phyloP scores from a whole-genome alignment of 176 grass and related monocot genomes.

The Zoysia pacifica region DNA sequence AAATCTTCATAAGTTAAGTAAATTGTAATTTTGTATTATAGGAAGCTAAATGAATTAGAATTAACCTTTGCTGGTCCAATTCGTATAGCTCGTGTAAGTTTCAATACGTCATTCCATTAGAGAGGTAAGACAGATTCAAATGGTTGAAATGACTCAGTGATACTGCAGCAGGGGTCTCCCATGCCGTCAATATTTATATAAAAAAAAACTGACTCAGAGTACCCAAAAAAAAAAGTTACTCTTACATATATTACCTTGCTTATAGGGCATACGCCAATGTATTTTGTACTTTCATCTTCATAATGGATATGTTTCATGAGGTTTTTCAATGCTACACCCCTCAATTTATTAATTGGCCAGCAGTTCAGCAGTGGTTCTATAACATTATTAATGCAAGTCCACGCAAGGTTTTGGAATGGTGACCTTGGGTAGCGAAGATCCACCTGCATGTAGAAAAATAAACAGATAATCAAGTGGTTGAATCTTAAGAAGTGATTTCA shows the following conservation, averaged over 20 bases:
- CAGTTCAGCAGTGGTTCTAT: slow-evolving; percentile 58
- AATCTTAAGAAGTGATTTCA: background rate
- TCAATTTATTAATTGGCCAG: slow-evolving; percentile 61
- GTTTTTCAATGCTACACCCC: slow-evolving; percentile 50
- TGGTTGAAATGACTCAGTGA: background rate
- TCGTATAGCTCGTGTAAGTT: background rate
- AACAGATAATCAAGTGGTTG: background rate
- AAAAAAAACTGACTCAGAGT: too few species aligned
- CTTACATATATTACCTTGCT: slow-evolving; percentile 48
- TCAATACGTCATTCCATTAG: background rate
- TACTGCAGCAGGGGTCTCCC: too few species aligned
- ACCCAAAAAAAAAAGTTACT: background rate
- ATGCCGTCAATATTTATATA: too few species aligned
- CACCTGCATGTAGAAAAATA: slow-evolving; percentile 45
- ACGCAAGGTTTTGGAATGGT: slow-evolving; percentile 54
- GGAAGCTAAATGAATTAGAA: background rate
- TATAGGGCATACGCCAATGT: slow-evolving; percentile 58
- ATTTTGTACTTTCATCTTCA: slow-evolving; percentile 66
- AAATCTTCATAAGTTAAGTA: too few species aligned
- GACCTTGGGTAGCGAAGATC: slow-evolving; percentile 67
- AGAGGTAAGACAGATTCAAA: background rate
- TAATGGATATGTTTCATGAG: slow-evolving; percentile 71
- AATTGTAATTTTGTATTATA: background rate
- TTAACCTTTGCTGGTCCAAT: background rate
- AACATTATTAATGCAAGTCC: slow-evolving; percentile 57